Base-by-base conservation (phyloP, 2,329 filamentous ascomycete genomes). In the Plectosphaerella plurivora region DNA sequence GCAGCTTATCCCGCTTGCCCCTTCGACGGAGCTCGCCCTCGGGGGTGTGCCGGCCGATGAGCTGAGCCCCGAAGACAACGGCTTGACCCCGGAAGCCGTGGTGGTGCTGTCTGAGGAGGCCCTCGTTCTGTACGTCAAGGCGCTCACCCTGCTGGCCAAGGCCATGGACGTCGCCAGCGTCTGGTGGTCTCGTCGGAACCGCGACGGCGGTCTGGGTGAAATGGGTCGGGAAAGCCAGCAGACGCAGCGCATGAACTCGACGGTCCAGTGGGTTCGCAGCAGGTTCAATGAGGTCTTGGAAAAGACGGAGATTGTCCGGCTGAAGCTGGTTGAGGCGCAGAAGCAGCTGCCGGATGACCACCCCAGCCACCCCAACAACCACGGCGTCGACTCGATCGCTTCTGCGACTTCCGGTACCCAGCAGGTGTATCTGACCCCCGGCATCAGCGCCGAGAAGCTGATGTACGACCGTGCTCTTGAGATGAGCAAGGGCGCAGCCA, bases 381-480 rank as follows among this genome's bases (percentile, higher is more conserved):
- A 90, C 51, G 81, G 80, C 3, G 69, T 77, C 25, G 81, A 82
- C 18, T 81, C 80, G 2, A 74, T 76, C 35, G 74, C 81, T 3
- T 78, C 77, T 1, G 77, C 79, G 14, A 81, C 79, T n/a, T 81
- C 83, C 4, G 86, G 87, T 15, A 80, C 83, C 2, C 90, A 94
- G 55, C 87, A 89, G 50, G 91, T 97, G 24, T 82, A 88, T 47
- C 79, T 99, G 24, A 96, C 89, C 14, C 84, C 89, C 2, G 94
- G 93, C 1, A 86, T 97, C 52, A 97, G 91, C 20, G 94, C 94
- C 0, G 94, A 97, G 73, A 96, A 92, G 71, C 77, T 99, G 45
- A 97, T 99, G 91, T 99, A 97, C 66, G 94, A 99, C 61, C 89
- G 94, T 46, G 94, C 94, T 1, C 75, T 97, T 20, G 94, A 99